Evolutionary conservation across 2,329 filamentous ascomycete genomes (phyloP).

Genomic region (Venturia pyrina): DNA sequence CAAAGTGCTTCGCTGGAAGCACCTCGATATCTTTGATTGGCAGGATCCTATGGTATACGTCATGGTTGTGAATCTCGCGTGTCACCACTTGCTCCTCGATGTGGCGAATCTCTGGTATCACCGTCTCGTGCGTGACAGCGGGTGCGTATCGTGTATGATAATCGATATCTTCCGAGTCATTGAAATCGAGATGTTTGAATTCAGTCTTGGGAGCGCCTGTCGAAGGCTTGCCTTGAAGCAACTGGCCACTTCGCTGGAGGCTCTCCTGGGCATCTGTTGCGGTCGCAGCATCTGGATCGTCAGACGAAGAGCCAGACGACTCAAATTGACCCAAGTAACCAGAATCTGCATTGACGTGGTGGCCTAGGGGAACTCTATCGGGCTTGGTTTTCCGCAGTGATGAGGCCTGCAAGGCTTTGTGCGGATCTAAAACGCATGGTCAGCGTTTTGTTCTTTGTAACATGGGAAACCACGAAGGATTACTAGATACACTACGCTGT

Average conservation of each 20-base stretch:
- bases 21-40: conserved; percentile 45
- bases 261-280: background rate
- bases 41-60: conserved; percentile 42
- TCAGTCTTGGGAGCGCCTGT: background rate
- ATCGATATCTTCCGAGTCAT: conserved; percentile 19
- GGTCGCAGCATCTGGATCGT: background rate
- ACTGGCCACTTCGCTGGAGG: background rate
- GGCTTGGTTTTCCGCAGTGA: background rate
- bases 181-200: background rate
- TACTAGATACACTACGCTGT: background rate
- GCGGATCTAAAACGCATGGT: background rate
- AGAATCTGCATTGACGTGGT: background rate
- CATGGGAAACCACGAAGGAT: background rate
- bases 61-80: conserved; percentile 45
- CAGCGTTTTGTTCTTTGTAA: background rate
- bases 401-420: background rate
- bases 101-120: conserved; percentile 35
- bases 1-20: conserved; percentile 43
- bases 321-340: background rate
- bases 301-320: background rate
- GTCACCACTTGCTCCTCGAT: conserved; percentile 38
- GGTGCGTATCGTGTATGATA: conserved; percentile 32
- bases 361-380: background rate
- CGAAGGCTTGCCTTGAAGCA: background rate
- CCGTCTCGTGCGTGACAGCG: conserved; percentile 40